phyloP scores from a whole-genome alignment of 805 yeast species.

The Wickerhamia fluorescens region DNA sequence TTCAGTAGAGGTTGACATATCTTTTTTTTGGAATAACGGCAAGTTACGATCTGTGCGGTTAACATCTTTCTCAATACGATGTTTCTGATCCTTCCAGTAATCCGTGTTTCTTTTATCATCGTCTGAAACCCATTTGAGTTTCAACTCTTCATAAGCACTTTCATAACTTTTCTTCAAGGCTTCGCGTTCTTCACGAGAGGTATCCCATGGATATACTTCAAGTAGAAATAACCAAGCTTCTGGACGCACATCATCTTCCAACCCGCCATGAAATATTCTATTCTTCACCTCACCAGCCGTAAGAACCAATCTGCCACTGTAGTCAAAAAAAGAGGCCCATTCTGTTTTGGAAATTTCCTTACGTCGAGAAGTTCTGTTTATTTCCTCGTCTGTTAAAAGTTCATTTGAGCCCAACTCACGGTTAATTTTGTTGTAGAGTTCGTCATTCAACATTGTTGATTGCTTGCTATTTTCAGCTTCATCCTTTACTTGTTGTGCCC shows the following conservation, averaged over 20 bases:
- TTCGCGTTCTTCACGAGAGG: conserved; percentile 61
- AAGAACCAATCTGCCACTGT: conserved; percentile 61
- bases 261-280: conserved; percentile 86
- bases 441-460: conserved; percentile 47
- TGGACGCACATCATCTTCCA: conserved; percentile 48
- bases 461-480: conserved; percentile 66
- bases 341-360: conserved; percentile 62
- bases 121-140: conserved; percentile 61
- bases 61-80: conserved; percentile 88
- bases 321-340: conserved; percentile 83
- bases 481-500: conserved; percentile 93
- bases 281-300: conserved; percentile 77
- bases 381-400: conserved; percentile 51
- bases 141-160: conserved; percentile 56
- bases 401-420: conserved; percentile 58
- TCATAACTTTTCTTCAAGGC: conserved; percentile 50
- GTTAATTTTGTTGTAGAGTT: conserved; percentile 49
- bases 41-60: conserved; percentile 83
- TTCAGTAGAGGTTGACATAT: conserved; percentile 20
- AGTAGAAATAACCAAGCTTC: conserved; percentile 85
- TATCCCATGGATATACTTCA: conserved; percentile 85
- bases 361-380: conserved; percentile 54
- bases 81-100: conserved; percentile 85
- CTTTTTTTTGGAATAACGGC: conserved; percentile 51
- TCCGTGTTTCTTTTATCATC: conserved; percentile 44